Conservation (phyloP, 2,329 filamentous ascomycete genomes). For the Curvularia spicifera region DNA sequence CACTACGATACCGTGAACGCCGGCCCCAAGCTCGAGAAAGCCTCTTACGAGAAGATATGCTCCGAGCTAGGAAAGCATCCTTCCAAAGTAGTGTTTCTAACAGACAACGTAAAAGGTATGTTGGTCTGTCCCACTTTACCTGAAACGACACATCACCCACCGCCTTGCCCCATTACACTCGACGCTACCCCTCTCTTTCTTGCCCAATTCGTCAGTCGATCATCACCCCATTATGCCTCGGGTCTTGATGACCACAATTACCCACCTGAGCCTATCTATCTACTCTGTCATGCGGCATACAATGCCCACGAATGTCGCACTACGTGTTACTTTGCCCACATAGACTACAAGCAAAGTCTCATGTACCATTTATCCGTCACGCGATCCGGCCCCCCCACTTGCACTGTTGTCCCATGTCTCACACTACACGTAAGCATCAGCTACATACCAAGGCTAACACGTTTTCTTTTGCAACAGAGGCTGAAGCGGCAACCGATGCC, state of each 20-base stretch:
- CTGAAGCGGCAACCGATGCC: slow-evolving; percentile 53
- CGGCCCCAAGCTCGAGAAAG: slow-evolving; percentile 71
- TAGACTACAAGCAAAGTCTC: not conserved
- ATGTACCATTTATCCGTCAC: slow-evolving; percentile 6
- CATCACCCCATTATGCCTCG: slow-evolving; percentile 6
- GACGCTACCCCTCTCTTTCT: slow-evolving; percentile 14
- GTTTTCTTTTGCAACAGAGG: slow-evolving; percentile 41
- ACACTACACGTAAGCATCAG: not conserved
- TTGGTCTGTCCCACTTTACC: slow-evolving; percentile 1
- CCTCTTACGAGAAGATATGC: slow-evolving; percentile 72
- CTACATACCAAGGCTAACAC: slow-evolving; percentile 17
- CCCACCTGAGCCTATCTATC: not conserved
- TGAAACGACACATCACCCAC: slow-evolving; percentile 22
- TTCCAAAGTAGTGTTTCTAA: slow-evolving; percentile 74
- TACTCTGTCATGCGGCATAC: slow-evolving; percentile 12
- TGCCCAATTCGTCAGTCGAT: slow-evolving; percentile 8
- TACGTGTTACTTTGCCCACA: slow-evolving; percentile 1
- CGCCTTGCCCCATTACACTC: slow-evolving; percentile 3
- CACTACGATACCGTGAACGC: slow-evolving; percentile 81
- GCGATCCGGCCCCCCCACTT: slow-evolving; percentile 7
- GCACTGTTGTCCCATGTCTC: slow-evolving; percentile 7
- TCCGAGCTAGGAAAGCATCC: slow-evolving; percentile 54
- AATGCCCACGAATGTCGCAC: slow-evolving; percentile 3
- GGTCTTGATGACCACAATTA: not conserved
- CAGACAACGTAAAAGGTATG: slow-evolving; percentile 72